These are phyloP conservation scores for Tephrocybe rancida DNA, from an alignment of 768 basidiomycete genomes.

Conservation along the genomic window DNA sequence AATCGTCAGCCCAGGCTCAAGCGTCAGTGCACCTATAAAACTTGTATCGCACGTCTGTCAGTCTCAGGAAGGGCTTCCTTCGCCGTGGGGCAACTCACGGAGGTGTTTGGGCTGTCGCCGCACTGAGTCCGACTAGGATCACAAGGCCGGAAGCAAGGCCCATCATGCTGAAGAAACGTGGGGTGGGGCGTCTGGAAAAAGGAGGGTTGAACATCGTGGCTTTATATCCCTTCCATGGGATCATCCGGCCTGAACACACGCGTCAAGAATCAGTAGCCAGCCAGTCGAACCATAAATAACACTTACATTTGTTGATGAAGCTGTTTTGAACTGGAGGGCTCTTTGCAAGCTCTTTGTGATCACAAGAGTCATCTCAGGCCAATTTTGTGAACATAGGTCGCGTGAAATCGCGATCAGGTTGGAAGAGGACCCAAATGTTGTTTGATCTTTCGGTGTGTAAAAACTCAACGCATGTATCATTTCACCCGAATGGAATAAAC, in stretches of 20 bases:
- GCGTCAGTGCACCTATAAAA: neutral
- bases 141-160: neutral
- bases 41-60: neutral
- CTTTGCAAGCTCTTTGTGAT: too few species aligned
- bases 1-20: constrained; percentile 28
- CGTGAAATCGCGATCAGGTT: too few species aligned
- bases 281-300: neutral
- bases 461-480: too few species aligned
- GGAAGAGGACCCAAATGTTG: too few species aligned
- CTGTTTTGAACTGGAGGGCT: too few species aligned
- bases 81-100: neutral
- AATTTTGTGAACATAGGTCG: too few species aligned
- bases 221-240: neutral
- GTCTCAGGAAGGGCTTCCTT: neutral
- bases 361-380: too few species aligned
- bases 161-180: neutral
- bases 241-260: neutral
- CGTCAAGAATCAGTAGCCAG: neutral
- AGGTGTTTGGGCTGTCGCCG: neutral
- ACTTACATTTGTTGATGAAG: neutral
- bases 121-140: neutral
- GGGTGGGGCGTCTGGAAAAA: neutral
- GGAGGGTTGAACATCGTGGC: neutral
- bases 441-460: too few species aligned
- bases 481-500: too few species aligned